Conservation (phyloP, 331 rosid species). For the Erythrophleum ivorense region DNA sequence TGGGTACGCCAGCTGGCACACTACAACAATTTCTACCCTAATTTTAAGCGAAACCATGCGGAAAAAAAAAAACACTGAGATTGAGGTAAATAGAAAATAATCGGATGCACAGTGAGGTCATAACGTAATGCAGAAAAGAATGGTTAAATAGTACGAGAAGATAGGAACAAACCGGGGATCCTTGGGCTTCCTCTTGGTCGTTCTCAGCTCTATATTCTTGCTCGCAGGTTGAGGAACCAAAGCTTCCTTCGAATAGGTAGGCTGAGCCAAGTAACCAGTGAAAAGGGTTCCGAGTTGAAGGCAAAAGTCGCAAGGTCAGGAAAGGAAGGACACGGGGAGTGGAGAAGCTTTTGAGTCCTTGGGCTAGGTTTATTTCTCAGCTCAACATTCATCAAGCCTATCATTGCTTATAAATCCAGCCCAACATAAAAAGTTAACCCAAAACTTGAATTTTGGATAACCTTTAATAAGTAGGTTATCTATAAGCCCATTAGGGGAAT, state of each 20-base stretch:
- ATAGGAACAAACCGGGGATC: not conserved
- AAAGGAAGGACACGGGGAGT: not conserved
- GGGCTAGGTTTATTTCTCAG: not conserved
- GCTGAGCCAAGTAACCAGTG: not conserved
- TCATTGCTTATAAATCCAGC: too few species aligned
- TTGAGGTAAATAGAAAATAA: not conserved
- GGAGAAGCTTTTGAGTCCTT: not conserved
- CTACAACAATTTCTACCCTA: not conserved
- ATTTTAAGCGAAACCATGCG: not conserved
- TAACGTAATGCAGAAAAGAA: not conserved
- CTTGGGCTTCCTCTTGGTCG: not conserved
- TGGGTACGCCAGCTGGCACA: not conserved
- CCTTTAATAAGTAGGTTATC: too few species aligned
- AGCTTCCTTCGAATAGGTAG: not conserved
- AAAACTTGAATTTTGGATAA: too few species aligned
- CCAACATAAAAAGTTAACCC: too few species aligned
- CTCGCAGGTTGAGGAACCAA: not conserved
- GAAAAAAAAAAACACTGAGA: not conserved
- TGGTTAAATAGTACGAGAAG: not conserved
- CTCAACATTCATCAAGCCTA: too few species aligned
- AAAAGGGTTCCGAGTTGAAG: not conserved
- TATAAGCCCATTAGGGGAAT: too few species aligned
- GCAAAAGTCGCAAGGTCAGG: not conserved
- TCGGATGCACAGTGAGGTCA: not conserved
- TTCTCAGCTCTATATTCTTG: not conserved